Evolutionary conservation across 805 yeast species (phyloP), one percentile per base, ranked within the genome.

Genomic region (Ogataea pignaliae): DNA sequence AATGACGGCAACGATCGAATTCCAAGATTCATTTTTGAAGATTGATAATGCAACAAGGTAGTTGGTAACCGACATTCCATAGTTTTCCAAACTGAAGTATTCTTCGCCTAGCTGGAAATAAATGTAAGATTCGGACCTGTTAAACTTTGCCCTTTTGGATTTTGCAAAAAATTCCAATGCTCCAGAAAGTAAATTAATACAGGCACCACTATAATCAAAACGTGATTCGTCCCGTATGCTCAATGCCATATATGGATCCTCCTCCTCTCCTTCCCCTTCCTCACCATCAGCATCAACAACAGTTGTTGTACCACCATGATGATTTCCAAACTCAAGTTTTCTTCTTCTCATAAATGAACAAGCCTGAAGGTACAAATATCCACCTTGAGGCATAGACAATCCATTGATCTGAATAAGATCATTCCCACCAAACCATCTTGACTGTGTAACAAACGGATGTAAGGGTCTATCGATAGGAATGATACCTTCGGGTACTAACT

Each of bases 71-170:
- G 82, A 72, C 57, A 64, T 64, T 10, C 68, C 69, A 50, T 53
- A 74, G 36, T 72, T 63, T 8, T 52, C 37, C 29, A 42, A 33
- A 1, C 43, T 36, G 43, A 55, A 69, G 48, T 70, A 66, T 42
- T 69, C 73, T 38, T 79, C 80, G 1, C 76, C 88, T 9, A 81
- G 57, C 48, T 74, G 70, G 61, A 71, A 76, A 51, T 71, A 68
- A 12, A 76, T 58, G 52, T 66, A 75, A 0, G 71, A 61, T 29
- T 71, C 67, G 3, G 70, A 47, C 46, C 80, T 59, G 29, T 54
- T 60, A 51, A 71, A 69, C 35, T 56, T 64, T 1, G 62, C 39
- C 32, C 58, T 53, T 39, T 63, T 65, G 5, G 66, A 61, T 44
- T 62, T 63, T 36, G 65, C 63, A 43, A 70, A 71, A 8, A 65